A percentile compares a stretch with the other conserved stretches of the same genome.
phyloP scores from a whole-genome alignment of 805 yeast species.

The Starmerella ratchasimensis region DNA sequence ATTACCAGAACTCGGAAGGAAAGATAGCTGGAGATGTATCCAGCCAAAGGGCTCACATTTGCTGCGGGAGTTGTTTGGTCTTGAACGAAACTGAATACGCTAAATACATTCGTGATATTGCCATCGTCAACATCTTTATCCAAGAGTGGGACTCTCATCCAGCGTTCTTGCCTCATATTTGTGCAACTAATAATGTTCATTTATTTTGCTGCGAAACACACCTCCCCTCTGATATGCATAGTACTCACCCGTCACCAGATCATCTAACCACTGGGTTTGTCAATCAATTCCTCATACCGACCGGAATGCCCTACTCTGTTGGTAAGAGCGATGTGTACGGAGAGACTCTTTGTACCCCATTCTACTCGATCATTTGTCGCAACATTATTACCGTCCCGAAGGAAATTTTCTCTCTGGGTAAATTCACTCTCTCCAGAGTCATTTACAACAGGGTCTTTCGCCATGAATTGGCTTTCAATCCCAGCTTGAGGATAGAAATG shows the following conservation, averaged over 20 bases:
- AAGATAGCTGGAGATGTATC: no score
- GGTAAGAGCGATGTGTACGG: slow-evolving; percentile 4
- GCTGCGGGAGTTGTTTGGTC: background rate
- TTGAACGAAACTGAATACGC: background rate
- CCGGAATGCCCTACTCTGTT: slow-evolving; percentile 13
- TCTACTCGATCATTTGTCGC: slow-evolving; percentile 9
- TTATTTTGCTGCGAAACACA: background rate
- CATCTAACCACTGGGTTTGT: no score
- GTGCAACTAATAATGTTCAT: background rate
- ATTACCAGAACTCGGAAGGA: no score
- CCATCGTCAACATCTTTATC: background rate
- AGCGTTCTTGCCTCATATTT: background rate
- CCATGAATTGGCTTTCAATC: slow-evolving; percentile 86
- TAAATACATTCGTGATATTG: background rate
- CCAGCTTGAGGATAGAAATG: slow-evolving; percentile 48
- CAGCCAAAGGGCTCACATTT: no score
- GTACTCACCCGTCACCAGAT: background rate
- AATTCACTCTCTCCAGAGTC: slow-evolving; percentile 77
- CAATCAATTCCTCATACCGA: slow-evolving; percentile 10
- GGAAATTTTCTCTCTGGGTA: slow-evolving; percentile 64
- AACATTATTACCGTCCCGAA: slow-evolving; percentile 36
- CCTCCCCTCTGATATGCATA: no score
- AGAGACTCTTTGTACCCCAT: slow-evolving; percentile 10
- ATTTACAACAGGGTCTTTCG: slow-evolving; percentile 82
- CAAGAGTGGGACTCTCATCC: background rate